These are phyloP conservation scores for Hebeloma cylindrosporum DNA, from an alignment of 768 basidiomycete species.

Conservation along the genomic window DNA sequence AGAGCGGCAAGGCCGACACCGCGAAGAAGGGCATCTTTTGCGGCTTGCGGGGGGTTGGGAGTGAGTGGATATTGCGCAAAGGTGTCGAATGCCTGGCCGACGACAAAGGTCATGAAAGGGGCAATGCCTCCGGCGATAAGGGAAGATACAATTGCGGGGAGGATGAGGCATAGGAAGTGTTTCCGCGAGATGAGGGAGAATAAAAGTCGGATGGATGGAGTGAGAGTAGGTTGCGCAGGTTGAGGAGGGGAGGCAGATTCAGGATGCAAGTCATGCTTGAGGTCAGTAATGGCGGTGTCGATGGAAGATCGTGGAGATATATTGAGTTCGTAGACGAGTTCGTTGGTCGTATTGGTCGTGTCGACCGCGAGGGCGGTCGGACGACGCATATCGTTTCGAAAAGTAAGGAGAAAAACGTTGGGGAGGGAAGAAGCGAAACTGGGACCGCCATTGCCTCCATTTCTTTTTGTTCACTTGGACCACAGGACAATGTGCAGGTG, in stretches of 20 bases:
- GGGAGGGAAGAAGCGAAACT: too few species aligned
- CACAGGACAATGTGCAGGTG: too few species aligned
- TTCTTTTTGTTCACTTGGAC: too few species aligned
- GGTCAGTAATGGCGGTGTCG: slow-evolving; percentile 10
- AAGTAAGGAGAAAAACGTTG: too few species aligned
- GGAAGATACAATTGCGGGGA: slow-evolving; percentile 64
- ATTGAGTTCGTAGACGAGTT: slow-evolving; percentile 22
- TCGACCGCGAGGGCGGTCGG: slow-evolving; percentile 22
- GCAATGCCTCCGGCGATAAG: slow-evolving; percentile 65
- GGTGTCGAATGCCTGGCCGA: slow-evolving; percentile 74
- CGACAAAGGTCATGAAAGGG: slow-evolving; percentile 81
- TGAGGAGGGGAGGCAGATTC: slow-evolving; percentile 7
- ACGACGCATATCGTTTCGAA: slow-evolving; percentile 29
- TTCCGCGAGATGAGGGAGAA: slow-evolving; percentile 61
- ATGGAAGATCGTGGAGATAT: slow-evolving; percentile 26
- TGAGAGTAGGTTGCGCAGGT: not conserved
- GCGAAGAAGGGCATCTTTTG: slow-evolving; percentile 52
- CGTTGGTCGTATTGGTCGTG: slow-evolving; percentile 16
- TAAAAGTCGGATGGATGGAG: slow-evolving; percentile 59
- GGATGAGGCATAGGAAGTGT: slow-evolving; percentile 54
- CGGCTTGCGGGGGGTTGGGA: slow-evolving; percentile 30
- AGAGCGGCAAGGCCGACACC: slow-evolving; percentile 62
- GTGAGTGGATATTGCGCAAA: slow-evolving; percentile 48
- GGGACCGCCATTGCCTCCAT: too few species aligned
- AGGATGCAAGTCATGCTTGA: not conserved